Evolutionary conservation across 805 yeast species (phyloP), one percentile per base, ranked within the genome.

Genomic region (Sugiyamaella chiloensis): DNA sequence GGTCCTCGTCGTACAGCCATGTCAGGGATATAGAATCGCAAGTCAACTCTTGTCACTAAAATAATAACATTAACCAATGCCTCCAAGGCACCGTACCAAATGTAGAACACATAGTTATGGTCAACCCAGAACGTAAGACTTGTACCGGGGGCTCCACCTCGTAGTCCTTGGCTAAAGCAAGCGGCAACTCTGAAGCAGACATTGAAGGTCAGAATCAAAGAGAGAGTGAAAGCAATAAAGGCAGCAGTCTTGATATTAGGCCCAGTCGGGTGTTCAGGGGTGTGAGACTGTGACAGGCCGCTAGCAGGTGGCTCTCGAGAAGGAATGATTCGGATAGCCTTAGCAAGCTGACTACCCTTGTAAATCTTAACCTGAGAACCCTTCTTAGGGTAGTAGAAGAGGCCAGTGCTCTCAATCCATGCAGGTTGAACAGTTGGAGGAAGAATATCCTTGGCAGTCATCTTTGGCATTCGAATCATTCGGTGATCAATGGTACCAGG

Each of bases 11-110:
- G 34, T 7, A 16, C 16, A 50, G 78, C 67, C 40, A 63, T 66
- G 63, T 84, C 90, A 14, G 93, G 91, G 65, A 86, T 80, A 73
- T 85, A 85, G 67, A 85, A 85, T 63, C 93, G 74, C 58, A 85
- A 71, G 62, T 85, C 93, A 44, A 82, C 79, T 62, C 95, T 75
- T 14, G 81, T 80, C 29, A 81, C 58, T 47, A 85, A 62, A 60
- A 81, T 83, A 27, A 81, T 52, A 7, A 79, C 46, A 53, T 81
- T 76, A 48, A 81, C 78, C 24, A 82, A 57, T 0, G 72, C 68
- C 67, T 85, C 93, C 41, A 82, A 68, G 3, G 74, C 76, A 27
- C 91, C 90, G 79, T 87, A 84, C 55, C 78, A 67, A 24, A 81
- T 69, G 62, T 83, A 85, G 79, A 82, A 78, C 20, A 79, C 80